These are phyloP conservation scores for Zymoseptoria passerinii DNA, from an alignment of 2,329 filamentous ascomycete species.

Conservation along the genomic window DNA sequence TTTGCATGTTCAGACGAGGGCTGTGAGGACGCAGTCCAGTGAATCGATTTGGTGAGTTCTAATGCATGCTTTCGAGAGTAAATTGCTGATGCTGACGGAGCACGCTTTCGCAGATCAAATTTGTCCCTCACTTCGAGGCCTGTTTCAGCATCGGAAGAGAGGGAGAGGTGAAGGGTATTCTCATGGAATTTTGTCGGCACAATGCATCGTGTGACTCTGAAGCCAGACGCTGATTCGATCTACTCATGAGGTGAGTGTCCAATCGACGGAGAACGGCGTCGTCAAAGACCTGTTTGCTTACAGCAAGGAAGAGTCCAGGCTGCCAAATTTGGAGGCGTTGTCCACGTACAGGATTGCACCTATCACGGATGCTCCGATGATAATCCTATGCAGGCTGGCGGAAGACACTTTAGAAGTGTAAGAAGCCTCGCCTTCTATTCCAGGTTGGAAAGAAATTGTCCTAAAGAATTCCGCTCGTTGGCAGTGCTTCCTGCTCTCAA, in stretches of 20 bases:
- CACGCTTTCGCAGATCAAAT: too few species aligned
- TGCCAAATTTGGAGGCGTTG: too few species aligned
- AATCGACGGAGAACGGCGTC: too few species aligned
- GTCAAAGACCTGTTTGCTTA: too few species aligned
- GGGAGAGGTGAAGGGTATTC: not conserved
- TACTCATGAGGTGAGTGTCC: too few species aligned
- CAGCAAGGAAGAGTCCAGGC: too few species aligned
- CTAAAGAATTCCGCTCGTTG: not conserved
- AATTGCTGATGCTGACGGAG: too few species aligned
- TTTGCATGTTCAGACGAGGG: not conserved
- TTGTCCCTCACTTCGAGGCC: not conserved
- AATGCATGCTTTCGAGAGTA: too few species aligned
- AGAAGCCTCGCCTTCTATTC: not conserved
- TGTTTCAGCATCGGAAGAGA: not conserved
- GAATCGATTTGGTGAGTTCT: not conserved
- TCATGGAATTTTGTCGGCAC: not conserved
- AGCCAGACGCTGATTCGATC: not conserved
- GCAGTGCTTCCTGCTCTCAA: not conserved
- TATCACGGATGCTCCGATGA: too few species aligned
- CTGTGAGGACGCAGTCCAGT: not conserved
- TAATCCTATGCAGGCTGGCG: not conserved
- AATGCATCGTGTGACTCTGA: not conserved
- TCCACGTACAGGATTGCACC: too few species aligned
- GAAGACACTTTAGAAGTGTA: not conserved
- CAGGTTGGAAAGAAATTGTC: not conserved